Evolutionary conservation across 116 monocot species (phyloP), one percentile per base, ranked within the genome.

Genomic region (Posidonia oceanica): DNA sequence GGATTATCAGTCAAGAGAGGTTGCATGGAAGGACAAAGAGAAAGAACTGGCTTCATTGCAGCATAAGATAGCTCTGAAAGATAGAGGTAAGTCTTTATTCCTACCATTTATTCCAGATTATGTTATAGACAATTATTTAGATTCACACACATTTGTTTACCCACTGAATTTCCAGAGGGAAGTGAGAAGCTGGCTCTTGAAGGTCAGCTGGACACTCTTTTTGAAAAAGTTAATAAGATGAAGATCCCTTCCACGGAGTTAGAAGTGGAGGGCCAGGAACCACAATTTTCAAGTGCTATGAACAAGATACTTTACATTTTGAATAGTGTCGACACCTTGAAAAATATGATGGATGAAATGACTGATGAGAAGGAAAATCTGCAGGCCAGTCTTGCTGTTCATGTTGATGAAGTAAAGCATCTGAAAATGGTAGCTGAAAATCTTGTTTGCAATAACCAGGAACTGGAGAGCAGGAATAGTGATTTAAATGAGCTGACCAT

Each of bases 281-380:
- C 72, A 64, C 15, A 53, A 14, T 70, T 77, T 66, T 76, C 80
- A 52, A 83, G 59, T 77, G 77, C 85, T 51, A 29, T 83, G 18
- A 83, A 88, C 36, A 96, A 96, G 71, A 74, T 96, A 20, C 74
- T 79, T 55, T 83, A 83, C 66, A 71, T 96, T 52, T 17, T 96
- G 22, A 83, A 83, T 72, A 83, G 78, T 76, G 71, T 86, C 53
- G 23, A 64, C 44, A 81, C 83, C 15, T 69, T 96, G 44, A 78
- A 77, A 29, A 14, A 75, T 58, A 74, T 17, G 38, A 37, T 88
- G 8, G 67, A 72, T 62, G 63, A 62, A 12, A 63, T 96, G 64
- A 63, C 40, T 70, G 29, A 48, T 75, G 88, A 88, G 52, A 95
- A 86, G n/a, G 86, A 86, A 68, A 83, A 88, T 54, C 63, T 91